Conservation (phyloP, 148 eudicot species). For the Chenopodium quinoa region DNA sequence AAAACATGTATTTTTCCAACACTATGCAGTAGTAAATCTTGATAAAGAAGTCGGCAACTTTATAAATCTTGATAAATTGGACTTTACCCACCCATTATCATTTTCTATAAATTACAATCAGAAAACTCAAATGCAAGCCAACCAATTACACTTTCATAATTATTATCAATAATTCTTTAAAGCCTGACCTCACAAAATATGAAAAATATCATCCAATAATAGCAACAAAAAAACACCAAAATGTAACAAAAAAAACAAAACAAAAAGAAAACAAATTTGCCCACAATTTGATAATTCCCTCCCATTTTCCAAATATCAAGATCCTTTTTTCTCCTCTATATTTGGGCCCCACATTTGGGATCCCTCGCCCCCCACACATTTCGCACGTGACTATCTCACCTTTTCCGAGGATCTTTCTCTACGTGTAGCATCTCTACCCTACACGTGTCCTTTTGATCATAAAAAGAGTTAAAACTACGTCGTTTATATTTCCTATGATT, state of each 20-base stretch:
- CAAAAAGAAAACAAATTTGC: not conserved
- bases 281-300: not conserved
- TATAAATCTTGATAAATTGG: too few species aligned
- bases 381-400: constrained; percentile 16
- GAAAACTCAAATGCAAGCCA: too few species aligned
- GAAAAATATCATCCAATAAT: too few species aligned
- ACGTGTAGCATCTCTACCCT: not conserved
- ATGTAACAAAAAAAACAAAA: not conserved
- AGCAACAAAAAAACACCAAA: too few species aligned
- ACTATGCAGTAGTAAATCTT: too few species aligned
- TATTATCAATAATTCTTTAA: too few species aligned
- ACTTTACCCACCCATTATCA: too few species aligned
- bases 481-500: not conserved
- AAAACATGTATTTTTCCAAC: too few species aligned
- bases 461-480: not conserved
- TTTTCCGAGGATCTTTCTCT: not conserved
- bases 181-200: too few species aligned
- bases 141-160: too few species aligned
- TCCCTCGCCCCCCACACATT: not conserved
- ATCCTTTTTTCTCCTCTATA: not conserved
- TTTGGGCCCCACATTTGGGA: not conserved
- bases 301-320: not conserved
- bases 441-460: constrained; percentile 1
- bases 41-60: too few species aligned
- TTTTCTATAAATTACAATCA: too few species aligned